These are phyloP conservation scores for Tuber aestivum DNA, from an alignment of 495 filamentous ascomycete species.

Conservation along the genomic window DNA sequence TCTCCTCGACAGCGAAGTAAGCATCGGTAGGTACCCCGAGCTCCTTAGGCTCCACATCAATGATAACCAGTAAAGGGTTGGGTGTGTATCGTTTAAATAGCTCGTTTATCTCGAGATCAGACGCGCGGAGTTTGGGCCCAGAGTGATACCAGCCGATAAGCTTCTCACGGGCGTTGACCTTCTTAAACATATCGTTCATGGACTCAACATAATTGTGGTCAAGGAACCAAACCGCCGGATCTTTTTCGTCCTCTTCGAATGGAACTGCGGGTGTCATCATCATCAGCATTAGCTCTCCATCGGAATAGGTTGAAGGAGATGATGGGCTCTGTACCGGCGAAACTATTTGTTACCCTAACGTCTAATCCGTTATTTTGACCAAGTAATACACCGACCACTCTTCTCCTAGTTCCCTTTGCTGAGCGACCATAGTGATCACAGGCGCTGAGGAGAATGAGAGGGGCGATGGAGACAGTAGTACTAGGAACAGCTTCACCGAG, in stretches of 20 bases:
- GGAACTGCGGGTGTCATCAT: slow-evolving; percentile 59
- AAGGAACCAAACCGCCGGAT: slow-evolving; percentile 97
- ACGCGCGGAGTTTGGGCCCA: slow-evolving; percentile 91
- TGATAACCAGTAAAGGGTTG: slow-evolving; percentile 92
- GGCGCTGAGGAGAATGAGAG: slow-evolving; percentile 92
- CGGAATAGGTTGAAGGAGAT: slow-evolving; percentile 14
- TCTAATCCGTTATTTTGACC: slow-evolving; percentile 93
- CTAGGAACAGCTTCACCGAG: slow-evolving; percentile 39
- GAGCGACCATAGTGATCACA: slow-evolving; percentile 97
- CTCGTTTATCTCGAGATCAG: slow-evolving; percentile 98
- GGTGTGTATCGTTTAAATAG: slow-evolving; percentile 98
- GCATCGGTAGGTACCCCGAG: slow-evolving; percentile 96
- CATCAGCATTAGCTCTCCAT: slow-evolving; percentile 26
- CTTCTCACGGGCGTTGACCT: slow-evolving; percentile 98
- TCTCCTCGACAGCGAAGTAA: slow-evolving; percentile 98
- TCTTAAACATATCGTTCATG: slow-evolving; percentile 99
- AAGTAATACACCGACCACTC: slow-evolving; percentile 90
- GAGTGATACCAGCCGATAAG: slow-evolving; percentile 99
- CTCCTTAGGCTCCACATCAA: slow-evolving; percentile 97
- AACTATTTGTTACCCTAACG: slow-evolving; percentile 97
- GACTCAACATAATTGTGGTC: slow-evolving; percentile 99
- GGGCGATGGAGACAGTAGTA: slow-evolving; percentile 84
- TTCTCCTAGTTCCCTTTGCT: slow-evolving; percentile 81
- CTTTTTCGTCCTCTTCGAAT: slow-evolving; percentile 97
- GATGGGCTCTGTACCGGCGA: slow-evolving; percentile 64